Evolutionary conservation across 2,329 filamentous ascomycete genomes (phyloP).

Genomic region (Stachybotrys elegans): DNA sequence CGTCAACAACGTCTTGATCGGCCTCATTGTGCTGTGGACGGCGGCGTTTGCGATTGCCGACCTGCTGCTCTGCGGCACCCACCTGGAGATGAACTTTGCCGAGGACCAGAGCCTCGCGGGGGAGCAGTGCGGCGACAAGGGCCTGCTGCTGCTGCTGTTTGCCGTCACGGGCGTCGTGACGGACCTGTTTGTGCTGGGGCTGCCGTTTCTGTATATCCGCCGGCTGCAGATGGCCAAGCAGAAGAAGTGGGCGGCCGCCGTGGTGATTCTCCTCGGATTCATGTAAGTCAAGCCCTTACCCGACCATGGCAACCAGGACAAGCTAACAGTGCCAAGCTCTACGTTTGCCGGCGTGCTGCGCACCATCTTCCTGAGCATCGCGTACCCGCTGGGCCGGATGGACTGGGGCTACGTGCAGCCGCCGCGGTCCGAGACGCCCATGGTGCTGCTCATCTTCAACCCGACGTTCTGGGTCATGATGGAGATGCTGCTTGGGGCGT

Average conservation of each 20-base stretch:
- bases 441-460: conserved; percentile 8
- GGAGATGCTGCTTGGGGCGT: conserved; percentile 7
- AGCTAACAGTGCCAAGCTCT: conserved; percentile 3
- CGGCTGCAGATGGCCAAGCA: conserved; percentile 8
- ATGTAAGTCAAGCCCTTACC: conserved; percentile 7
- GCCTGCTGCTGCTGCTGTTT: conserved; percentile 8
- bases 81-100: conserved; percentile 3
- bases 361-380: conserved; percentile 7
- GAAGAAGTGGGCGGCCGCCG: conserved; percentile 6
- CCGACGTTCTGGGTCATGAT: conserved; percentile 7
- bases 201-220: conserved; percentile 5
- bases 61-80: conserved; percentile 5
- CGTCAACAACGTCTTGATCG: conserved; percentile 5
- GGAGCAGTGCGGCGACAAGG: conserved; percentile 7
- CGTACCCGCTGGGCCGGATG: conserved; percentile 7
- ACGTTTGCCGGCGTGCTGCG: conserved; percentile 6
- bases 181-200: conserved; percentile 5
- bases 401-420: conserved; percentile 5
- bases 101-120: conserved; percentile 2
- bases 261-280: conserved; percentile 6
- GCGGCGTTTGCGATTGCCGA: conserved; percentile 5
- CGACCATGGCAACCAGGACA: no score
- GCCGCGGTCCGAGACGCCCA: conserved; percentile 2
- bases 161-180: conserved; percentile 9
- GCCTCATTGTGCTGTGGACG: conserved; percentile 6